Evolutionary conservation across 441 rosid genomes (phyloP), one percentile per base, ranked within the genome.

Genomic region (Populus hybrid): DNA sequence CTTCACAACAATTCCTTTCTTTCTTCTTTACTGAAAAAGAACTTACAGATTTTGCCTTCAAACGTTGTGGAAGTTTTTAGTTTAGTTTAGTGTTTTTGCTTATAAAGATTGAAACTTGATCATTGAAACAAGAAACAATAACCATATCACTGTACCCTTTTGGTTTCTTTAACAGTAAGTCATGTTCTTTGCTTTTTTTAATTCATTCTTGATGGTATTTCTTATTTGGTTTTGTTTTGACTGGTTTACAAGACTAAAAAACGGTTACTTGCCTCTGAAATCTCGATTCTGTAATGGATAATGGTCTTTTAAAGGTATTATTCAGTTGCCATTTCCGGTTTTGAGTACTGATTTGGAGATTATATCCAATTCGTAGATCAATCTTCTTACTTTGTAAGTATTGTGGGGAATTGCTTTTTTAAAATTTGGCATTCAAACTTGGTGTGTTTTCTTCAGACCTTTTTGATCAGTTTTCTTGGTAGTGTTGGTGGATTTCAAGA

Each of bases 91-190:
- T 29, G 31, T 29, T 68, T 24, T 71, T 42, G 21, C 63, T 73
- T 75, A 10, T 18, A 59, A 68, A 68, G 66, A 67, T 63, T 71
- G 35, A 38, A 66, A 3, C 6, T 40, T 42, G 36, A 72, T 38
- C 16, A 36, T 21, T 77, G 69, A 20, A 3, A 59, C 36, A 53
- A 16, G 31, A 31, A 50, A 29, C 31, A 29, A 68, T 29, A n/a
- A 68, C 74, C 84, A 64, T 70, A 84, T 80, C 81, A 80, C 77
- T 29, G 12, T 28, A 16, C 36, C 26, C 83, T 81, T 75, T 74
- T 71, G 74, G 76, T 87, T 84, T 84, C 93, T 85, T 87, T 77
- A 23, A 73, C 88, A 24, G 91, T 89, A 83, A 85, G 93, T 86
- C 67, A 84, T 84, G 66, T 73, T 76, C 79, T 67, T 75, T 69